These are phyloP conservation scores for Trichoderma brevicompactum DNA, from an alignment of 2,329 filamentous ascomycete species.

Conservation along the genomic window DNA sequence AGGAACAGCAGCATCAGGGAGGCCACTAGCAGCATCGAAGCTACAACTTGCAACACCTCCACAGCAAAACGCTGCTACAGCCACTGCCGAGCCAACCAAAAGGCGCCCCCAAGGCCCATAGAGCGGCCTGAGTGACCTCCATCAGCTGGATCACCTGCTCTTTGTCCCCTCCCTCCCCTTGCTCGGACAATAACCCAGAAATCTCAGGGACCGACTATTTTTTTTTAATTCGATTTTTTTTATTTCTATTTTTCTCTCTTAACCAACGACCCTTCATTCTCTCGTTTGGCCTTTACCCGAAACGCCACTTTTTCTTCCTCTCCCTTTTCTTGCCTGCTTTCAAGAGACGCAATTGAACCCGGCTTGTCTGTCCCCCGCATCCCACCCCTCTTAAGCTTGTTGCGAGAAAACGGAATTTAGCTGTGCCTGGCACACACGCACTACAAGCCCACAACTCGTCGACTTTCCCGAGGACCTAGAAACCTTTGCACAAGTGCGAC, in stretches of 20 bases:
- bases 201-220: conserved; percentile 23
- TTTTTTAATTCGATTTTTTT: neutral
- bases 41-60: neutral
- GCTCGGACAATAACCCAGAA: conserved; percentile 6
- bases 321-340: neutral
- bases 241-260: neutral
- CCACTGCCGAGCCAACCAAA: conserved; percentile 19
- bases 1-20: too few species aligned
- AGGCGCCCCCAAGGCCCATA: neutral
- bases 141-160: conserved; percentile 28
- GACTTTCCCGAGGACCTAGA: conserved; percentile 2
- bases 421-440: conserved; percentile 12
- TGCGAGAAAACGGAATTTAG: neutral
- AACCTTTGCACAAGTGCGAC: conserved; percentile 6
- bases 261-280: conserved; percentile 1
- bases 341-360: neutral
- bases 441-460: neutral
- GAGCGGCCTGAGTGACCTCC: conserved; percentile 2
- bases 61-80: conserved; percentile 2
- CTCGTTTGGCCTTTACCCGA: neutral
- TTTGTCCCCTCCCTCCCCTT: conserved; percentile 8
- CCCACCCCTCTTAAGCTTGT: conserved; percentile 5
- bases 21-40: too few species aligned
- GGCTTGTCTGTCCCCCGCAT: conserved; percentile 8
- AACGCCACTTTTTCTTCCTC: neutral